Conservation (phyloP, 2,329 filamentous ascomycete genomes). For the Aspergillus sclerotialis region DNA sequence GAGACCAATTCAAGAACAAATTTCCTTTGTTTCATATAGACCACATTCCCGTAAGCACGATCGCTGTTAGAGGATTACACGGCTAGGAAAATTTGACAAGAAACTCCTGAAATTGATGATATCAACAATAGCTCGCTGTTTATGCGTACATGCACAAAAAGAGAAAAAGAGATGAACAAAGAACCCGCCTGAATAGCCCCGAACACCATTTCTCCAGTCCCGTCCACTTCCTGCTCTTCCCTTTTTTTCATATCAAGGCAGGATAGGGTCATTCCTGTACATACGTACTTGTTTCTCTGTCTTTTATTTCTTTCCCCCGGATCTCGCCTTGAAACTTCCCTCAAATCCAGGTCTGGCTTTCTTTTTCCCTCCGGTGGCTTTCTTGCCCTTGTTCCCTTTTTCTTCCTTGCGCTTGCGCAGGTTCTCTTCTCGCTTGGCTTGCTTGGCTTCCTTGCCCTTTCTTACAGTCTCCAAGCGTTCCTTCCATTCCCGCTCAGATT, state of each 20-base stretch:
- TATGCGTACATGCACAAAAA: constrained; percentile 19
- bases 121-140: constrained; percentile 20
- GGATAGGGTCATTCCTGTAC: no score
- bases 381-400: constrained; percentile 54
- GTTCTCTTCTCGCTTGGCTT: constrained; percentile 77
- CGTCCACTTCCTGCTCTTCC: no score
- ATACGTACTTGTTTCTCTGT: no score
- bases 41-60: neutral
- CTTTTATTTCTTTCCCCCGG: constrained; percentile 38
- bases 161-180: constrained; percentile 9
- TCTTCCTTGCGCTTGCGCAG: constrained; percentile 67
- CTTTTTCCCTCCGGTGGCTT: constrained; percentile 31
- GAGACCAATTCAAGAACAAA: constrained; percentile 11
- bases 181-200: constrained; percentile 8
- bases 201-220: constrained; percentile 12
- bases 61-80: no score
- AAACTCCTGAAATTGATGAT: constrained; percentile 13
- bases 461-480: constrained; percentile 66
- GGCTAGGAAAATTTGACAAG: constrained; percentile 1
- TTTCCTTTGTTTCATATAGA: constrained; percentile 6
- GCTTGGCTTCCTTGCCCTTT: constrained; percentile 69
- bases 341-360: constrained; percentile 63
- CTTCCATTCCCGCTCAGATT: constrained; percentile 83
- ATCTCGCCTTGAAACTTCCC: constrained; percentile 58
- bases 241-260: no score